A percentile compares a stretch with the other conserved stretches of the same genome.
phyloP scores from a whole-genome alignment of 2,329 filamentous ascomycete genomes.

The Colletotrichum karsti region DNA sequence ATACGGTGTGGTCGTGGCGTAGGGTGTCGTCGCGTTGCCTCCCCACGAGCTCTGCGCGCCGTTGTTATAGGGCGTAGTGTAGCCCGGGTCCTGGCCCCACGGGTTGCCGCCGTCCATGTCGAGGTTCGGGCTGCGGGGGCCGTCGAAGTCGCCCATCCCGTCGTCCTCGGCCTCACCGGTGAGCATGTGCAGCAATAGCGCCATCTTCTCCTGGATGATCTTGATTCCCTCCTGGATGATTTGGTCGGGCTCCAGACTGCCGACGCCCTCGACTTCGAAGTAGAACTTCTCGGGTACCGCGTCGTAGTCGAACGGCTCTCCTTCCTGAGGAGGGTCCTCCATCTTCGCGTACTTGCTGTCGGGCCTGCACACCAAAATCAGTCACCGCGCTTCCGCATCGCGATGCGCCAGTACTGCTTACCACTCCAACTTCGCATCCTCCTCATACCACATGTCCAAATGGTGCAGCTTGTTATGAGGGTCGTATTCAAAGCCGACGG shows the following conservation, averaged over 20 bases:
- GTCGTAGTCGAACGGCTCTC: constrained; percentile 90
- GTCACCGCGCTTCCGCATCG: neutral
- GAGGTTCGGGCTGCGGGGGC: constrained; percentile 72
- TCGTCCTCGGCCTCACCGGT: constrained; percentile 62
- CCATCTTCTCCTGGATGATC: constrained; percentile 90
- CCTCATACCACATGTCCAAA: constrained; percentile 94
- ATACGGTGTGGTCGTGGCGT: constrained; percentile 51
- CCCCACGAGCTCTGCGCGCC: constrained; percentile 73
- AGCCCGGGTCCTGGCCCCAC: constrained; percentile 69
- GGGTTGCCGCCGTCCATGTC: constrained; percentile 66
- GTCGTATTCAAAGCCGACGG: constrained; percentile 97
- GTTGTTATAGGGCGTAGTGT: constrained; percentile 72
- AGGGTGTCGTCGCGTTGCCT: constrained; percentile 58
- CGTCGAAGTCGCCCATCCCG: constrained; percentile 68
- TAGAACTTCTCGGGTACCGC: constrained; percentile 88
- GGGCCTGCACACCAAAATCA: constrained; percentile 65
- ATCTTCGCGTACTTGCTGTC: constrained; percentile 81
- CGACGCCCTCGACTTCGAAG: constrained; percentile 90
- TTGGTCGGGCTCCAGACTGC: constrained; percentile 86
- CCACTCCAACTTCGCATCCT: constrained; percentile 85
- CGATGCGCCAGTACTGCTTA: constrained; percentile 53
- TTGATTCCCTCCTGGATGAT: constrained; percentile 91
- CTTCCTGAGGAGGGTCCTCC: constrained; percentile 82
- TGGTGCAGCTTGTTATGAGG: constrained; percentile 96
- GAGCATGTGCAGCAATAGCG: constrained; percentile 75